These are phyloP conservation scores for Aegle marmelos DNA, from an alignment of 345 rosid genomes.

Conservation along the genomic window DNA sequence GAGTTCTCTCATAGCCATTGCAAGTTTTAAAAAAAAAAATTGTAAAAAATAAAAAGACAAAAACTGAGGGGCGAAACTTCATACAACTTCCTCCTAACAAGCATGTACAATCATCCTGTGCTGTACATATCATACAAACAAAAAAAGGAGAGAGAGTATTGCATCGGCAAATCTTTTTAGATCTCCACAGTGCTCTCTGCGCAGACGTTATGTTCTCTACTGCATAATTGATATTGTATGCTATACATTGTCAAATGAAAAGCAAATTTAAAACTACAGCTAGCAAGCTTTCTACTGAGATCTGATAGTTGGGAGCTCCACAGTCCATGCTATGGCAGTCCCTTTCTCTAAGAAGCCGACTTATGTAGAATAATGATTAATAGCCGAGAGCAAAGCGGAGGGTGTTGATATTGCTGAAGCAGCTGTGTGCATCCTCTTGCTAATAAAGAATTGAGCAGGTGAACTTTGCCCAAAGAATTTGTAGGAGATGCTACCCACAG, in stretches of 20 bases:
- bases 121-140: slow-evolving; percentile 3
- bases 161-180: background rate
- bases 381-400: slow-evolving; percentile 13
- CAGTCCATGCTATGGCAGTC: slow-evolving; percentile 6
- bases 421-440: slow-evolving; percentile 12
- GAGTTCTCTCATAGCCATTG: background rate
- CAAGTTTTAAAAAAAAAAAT: too few relatives aligned
- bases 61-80: background rate
- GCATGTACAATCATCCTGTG: slow-evolving; percentile 18
- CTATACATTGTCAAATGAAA: slow-evolving; percentile 25
- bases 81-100: slow-evolving; percentile 3
- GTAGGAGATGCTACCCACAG: slow-evolving; percentile 11
- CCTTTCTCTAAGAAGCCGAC: slow-evolving; percentile 1
- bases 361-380: slow-evolving; percentile 15
- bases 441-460: slow-evolving; percentile 9
- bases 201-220: slow-evolving; percentile 8
- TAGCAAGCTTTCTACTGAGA: slow-evolving; percentile 1
- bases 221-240: slow-evolving; percentile 15
- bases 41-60: background rate
- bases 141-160: background rate
- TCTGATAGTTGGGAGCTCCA: background rate
- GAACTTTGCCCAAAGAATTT: background rate
- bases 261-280: slow-evolving; percentile 12
- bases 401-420: slow-evolving; percentile 12
- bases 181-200: background rate